Evolutionary conservation across 352 stramenopile species (phyloP), one percentile per base, ranked within the genome.

Genomic region (Phytophthora macrochlamydospora): DNA sequence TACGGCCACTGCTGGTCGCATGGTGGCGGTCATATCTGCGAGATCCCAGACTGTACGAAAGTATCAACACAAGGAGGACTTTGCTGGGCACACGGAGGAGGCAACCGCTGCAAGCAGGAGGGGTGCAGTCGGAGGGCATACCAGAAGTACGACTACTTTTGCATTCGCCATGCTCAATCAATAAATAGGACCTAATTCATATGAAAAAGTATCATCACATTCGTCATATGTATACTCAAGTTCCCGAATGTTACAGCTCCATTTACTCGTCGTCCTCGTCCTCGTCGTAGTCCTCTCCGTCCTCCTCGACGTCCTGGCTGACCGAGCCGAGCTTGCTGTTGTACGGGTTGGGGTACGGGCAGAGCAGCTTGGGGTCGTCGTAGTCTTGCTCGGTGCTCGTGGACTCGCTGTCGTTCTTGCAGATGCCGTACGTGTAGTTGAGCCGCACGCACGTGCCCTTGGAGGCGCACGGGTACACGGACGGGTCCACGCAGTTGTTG

Each of bases 1-100:
- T 88, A 87, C 54, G 81, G 79, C 38, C 79, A 85, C 65, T 92
- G 84, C 67, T 90, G 82, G 75, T 87, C 84, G 28, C 81, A 92
- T 46, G 81, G 79, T 42, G 84, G 84, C 42, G 84, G 84, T 46
- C 75, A 72, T 55, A 85, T 87, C 55, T 90, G 81, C 59, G 74
- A 88, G 28, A 51, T 79, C 11, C 73, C 73, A 3, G 72, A 71
- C 4, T 92, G 83, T 67, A 68, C 64, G 51, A 90, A 89, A 50
- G 79, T 87, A 35, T 86, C 81, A n/a, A 85, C 79, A 7, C 79
- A 86, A 24, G 71, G 80, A 30, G 83, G 83, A 0, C 60, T 89
- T n/a, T 91, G 83, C 71, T 89, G 82, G 78, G 79, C 81, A 1
- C 80, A 90, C 54, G 83, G 83, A 38, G 80, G 79, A 44, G 81